Percentiles rank a stretch among this genome's conserved stretches.
phyloP scores from a whole-genome alignment of 2,329 filamentous ascomycete genomes.

The Aureobasidium subglaciale region DNA sequence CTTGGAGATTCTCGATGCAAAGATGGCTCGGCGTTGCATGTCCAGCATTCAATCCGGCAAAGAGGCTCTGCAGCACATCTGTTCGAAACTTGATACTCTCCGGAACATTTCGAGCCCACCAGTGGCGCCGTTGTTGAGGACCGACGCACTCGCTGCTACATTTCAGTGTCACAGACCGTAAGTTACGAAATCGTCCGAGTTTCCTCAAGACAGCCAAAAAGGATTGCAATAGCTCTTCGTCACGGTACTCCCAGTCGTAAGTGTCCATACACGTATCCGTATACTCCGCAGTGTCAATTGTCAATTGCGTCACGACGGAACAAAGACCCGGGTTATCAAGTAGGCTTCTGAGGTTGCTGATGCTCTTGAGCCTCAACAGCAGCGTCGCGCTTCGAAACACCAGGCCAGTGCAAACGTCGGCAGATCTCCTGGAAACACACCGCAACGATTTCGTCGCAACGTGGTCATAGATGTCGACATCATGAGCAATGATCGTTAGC shows the following conservation, averaged over 20 bases:
- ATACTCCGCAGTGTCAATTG: constrained; percentile 10
- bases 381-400: constrained; percentile 9
- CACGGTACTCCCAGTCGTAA: constrained; percentile 12
- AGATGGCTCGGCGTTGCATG: constrained; percentile 14
- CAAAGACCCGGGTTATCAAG: neutral
- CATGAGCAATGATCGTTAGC: neutral
- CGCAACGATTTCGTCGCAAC: constrained; percentile 1
- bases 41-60: neutral
- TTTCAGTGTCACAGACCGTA: constrained; percentile 6
- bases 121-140: constrained; percentile 7
- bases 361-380: neutral
- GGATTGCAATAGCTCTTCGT: constrained; percentile 3
- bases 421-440: constrained; percentile 11
- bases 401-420: neutral
- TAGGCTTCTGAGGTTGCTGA: neutral
- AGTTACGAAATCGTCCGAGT: constrained; percentile 1
- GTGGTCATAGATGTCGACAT: neutral
- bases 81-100: constrained; percentile 11
- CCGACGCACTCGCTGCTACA: constrained; percentile 10
- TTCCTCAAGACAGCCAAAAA: constrained; percentile 3
- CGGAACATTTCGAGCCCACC: constrained; percentile 10
- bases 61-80: constrained; percentile 12
- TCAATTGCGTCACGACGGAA: neutral
- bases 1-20: constrained; percentile 24
- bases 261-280: constrained; percentile 12